Percentiles rank a stretch among this genome's conserved stretches.
These are phyloP conservation scores for Zanthoxylum bungeanum DNA, from an alignment of 345 rosid species.

Conservation along the genomic window DNA sequence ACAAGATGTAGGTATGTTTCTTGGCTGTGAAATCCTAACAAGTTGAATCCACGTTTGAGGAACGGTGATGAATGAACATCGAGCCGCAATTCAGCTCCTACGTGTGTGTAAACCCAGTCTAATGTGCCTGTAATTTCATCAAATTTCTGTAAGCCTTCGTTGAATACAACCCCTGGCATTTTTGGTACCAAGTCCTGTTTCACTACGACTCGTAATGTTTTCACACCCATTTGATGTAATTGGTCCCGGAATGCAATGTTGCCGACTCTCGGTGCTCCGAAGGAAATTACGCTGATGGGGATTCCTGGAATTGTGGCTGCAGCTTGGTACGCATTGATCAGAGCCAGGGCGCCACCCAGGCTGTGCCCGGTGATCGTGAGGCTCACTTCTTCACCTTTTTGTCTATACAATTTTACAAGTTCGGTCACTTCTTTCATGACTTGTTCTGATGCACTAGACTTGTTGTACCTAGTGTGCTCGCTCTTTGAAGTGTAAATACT, in stretches of 20 bases:
- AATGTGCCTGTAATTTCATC: constrained; percentile 27
- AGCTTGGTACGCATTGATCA: constrained; percentile 50
- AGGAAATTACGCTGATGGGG: constrained; percentile 26
- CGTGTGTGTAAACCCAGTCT: constrained; percentile 46
- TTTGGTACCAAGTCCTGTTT: constrained; percentile 44
- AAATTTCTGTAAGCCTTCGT: constrained; percentile 29
- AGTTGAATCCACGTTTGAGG: constrained; percentile 28
- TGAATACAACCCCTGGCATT: constrained; percentile 39
- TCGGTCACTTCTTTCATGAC: constrained; percentile 50
- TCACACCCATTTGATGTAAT: constrained; percentile 30
- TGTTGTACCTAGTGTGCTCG: constrained; percentile 50
- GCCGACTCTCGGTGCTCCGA: constrained; percentile 45
- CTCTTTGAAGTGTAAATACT: constrained; percentile 49
- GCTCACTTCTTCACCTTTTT: constrained; percentile 51
- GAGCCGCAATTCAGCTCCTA: constrained; percentile 32
- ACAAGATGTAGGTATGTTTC: constrained; percentile 42
- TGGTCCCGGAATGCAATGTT: constrained; percentile 35
- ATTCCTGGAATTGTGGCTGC: constrained; percentile 19
- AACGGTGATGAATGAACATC: constrained; percentile 33
- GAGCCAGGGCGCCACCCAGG: constrained; percentile 63
- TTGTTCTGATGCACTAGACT: constrained; percentile 55
- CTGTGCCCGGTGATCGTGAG: constrained; percentile 58
- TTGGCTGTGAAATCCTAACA: constrained; percentile 30
- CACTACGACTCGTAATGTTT: constrained; percentile 31
- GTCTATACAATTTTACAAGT: constrained; percentile 28